These are phyloP conservation scores for Amaranthus palmeri DNA, from an alignment of 148 eudicot genomes.

Conservation along the genomic window DNA sequence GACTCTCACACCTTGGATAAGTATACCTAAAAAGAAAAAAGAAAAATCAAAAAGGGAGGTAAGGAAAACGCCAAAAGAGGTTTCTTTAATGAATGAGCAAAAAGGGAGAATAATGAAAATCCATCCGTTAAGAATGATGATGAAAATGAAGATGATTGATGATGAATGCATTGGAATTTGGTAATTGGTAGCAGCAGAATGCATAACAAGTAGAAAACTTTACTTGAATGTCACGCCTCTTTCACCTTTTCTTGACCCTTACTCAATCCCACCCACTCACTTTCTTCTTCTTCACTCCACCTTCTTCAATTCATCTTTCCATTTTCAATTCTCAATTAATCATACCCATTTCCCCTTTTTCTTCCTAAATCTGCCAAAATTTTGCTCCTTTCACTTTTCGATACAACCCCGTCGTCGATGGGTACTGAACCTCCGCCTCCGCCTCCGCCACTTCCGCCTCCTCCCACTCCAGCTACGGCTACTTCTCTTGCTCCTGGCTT, in stretches of 20 bases:
- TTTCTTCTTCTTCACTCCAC: conserved; percentile 20
- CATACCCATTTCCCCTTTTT: not conserved
- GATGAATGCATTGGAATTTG: too few species aligned
- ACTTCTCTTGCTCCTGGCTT: conserved; percentile 78
- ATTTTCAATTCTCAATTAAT: too few species aligned
- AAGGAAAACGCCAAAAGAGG: too few species aligned
- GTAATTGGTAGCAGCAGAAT: too few species aligned
- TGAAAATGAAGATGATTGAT: too few species aligned
- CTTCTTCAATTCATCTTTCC: not conserved
- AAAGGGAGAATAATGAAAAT: too few species aligned
- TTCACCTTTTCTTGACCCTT: conserved; percentile 52
- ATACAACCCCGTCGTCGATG: conserved; percentile 27
- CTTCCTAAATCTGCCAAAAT: conserved; percentile 16
- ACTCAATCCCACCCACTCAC: conserved; percentile 44
- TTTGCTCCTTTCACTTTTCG: conserved; percentile 29
- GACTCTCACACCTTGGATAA: too few species aligned
- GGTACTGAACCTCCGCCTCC: conserved; percentile 35
- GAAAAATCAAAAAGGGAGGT: too few species aligned
- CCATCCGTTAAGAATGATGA: too few species aligned
- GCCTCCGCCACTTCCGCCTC: conserved; percentile 15
- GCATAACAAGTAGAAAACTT: not conserved
- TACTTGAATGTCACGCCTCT: conserved; percentile 58
- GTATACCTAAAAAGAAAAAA: too few species aligned
- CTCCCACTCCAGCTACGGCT: conserved; percentile 33
- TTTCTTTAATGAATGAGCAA: too few species aligned